Conservation (phyloP, 331 rosid genomes). For the Arachis monticola region DNA sequence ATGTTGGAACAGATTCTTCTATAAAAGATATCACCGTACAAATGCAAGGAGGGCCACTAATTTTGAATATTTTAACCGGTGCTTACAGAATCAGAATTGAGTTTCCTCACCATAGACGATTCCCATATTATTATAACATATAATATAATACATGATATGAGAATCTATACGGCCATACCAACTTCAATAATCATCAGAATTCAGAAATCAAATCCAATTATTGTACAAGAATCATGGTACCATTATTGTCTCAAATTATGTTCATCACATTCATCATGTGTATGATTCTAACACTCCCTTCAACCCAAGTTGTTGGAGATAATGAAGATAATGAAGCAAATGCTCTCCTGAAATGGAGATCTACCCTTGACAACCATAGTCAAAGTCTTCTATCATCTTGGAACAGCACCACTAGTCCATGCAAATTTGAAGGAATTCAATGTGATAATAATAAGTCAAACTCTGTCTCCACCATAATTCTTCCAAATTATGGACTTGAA, state of each 20-base stretch:
- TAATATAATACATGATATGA: no score
- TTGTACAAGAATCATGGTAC: conserved; percentile 1
- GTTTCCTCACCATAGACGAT: no score
- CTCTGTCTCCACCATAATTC: conserved; percentile 11
- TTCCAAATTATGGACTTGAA: conserved; percentile 32
- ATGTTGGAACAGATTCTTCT: no score
- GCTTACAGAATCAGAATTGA: no score
- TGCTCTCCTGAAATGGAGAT: conserved; percentile 41
- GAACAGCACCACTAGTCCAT: conserved; percentile 26
- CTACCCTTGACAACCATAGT: conserved; percentile 35
- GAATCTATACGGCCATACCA: no score
- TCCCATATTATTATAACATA: no score
- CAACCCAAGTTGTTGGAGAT: conserved; percentile 9
- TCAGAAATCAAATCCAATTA: background rate
- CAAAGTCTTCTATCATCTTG: conserved; percentile 41
- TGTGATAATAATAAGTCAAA: conserved; percentile 35
- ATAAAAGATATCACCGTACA: no score
- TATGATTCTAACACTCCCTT: conserved; percentile 11
- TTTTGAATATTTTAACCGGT: no score
- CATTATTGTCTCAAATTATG: background rate
- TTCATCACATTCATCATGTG: background rate
- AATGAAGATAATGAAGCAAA: conserved; percentile 32
- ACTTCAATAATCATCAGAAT: no score
- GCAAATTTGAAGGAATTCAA: conserved; percentile 35
- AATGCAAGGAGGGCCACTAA: no score